Conservation (phyloP, 345 rosid genomes). For the Rhodamnia rubescens region DNA sequence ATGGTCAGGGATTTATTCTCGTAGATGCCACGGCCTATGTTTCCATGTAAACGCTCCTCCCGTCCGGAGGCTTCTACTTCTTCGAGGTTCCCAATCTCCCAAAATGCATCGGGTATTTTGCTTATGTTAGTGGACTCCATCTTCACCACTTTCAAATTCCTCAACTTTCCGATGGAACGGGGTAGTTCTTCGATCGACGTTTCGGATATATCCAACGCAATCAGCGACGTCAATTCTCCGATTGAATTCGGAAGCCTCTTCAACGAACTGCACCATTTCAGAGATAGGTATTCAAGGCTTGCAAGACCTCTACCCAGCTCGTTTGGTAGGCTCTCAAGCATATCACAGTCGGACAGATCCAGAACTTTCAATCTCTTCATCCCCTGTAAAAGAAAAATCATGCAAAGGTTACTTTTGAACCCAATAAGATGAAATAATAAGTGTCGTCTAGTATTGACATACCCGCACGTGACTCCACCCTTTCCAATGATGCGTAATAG, state of each 20-base stretch:
- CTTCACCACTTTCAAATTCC: not conserved
- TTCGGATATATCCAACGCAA: fast-evolving
- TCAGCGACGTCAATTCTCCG: not conserved
- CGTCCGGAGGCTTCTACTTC: not conserved
- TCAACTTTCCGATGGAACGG: not conserved
- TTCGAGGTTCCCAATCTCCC: not conserved
- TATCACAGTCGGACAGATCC: fast-evolving
- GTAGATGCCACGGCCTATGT: not conserved
- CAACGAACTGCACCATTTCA: fast-evolving
- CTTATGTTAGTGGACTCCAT: fast-evolving
- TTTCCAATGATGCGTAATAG: not conserved
- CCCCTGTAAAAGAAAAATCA: not conserved
- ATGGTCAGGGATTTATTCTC: fast-evolving
- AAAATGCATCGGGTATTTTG: fast-evolving
- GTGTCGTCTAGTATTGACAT: not conserved
- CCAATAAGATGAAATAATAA: fast-evolving
- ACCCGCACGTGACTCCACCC: not conserved
- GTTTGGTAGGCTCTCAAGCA: fast-evolving
- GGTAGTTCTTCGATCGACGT: not conserved
- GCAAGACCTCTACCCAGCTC: not conserved
- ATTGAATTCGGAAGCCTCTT: not conserved
- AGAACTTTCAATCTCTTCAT: not conserved
- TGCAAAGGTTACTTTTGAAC: not conserved
- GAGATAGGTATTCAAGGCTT: not conserved
- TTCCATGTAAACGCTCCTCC: fast-evolving